Evolutionary conservation across 306 rosid genomes (phyloP).

Genomic region (Cucumis hystrix): DNA sequence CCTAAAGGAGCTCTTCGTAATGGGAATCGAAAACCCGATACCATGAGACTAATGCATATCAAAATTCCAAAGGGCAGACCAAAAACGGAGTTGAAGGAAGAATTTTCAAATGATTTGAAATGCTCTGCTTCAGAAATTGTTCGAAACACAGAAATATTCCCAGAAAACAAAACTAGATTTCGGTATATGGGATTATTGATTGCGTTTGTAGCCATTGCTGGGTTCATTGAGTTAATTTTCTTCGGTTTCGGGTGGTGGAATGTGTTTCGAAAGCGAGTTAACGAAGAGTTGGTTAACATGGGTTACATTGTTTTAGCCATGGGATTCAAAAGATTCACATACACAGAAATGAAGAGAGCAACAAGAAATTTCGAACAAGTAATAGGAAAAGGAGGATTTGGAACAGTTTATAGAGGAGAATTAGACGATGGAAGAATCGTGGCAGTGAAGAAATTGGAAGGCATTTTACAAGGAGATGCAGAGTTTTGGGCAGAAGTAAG

Average conservation of each 20-base stretch:
- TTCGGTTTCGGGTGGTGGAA: constrained; percentile 22
- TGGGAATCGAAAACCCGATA: constrained; percentile 6
- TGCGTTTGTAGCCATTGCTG: neutral
- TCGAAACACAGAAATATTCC: neutral
- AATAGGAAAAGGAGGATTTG: constrained; percentile 24
- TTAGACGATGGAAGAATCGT: constrained; percentile 21
- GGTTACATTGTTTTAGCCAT: constrained; percentile 20
- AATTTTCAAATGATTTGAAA: constrained; percentile 2
- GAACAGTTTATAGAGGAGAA: constrained; percentile 20
- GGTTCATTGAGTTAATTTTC: constrained; percentile 12
- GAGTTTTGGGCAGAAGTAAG: constrained; percentile 42
- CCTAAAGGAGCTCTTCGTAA: constrained; percentile 16
- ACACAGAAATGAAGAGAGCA: constrained; percentile 16
- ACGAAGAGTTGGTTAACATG: constrained; percentile 17
- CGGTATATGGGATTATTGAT: neutral
- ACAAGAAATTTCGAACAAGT: constrained; percentile 17
- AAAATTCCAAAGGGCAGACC: neutral
- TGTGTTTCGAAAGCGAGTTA: constrained; percentile 4
- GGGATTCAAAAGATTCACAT: constrained; percentile 23
- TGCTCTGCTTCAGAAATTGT: neutral
- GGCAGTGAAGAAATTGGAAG: constrained; percentile 32
- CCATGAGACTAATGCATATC: constrained; percentile 4
- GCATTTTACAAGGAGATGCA: constrained; percentile 24
- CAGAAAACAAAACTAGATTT: neutral
- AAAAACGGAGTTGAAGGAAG: neutral